Conservation (phyloP, 768 basidiomycete species). For the Suillus sp. region DNA sequence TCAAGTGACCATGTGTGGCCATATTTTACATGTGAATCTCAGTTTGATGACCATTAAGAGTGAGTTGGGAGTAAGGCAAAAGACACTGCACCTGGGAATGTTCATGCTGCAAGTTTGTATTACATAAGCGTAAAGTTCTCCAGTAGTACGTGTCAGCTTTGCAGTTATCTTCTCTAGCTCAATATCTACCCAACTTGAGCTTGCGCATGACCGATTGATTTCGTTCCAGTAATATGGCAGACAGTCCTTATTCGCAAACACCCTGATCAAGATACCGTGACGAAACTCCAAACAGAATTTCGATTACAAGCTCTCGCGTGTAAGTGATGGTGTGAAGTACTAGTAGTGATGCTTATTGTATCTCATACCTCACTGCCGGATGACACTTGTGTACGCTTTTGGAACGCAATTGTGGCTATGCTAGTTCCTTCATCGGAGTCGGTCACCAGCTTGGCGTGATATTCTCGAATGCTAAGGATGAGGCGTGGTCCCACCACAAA, state of each 20-base stretch:
- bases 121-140: background rate
- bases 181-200: background rate
- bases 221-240: background rate
- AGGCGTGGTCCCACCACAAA: background rate
- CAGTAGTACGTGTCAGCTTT: too few species aligned
- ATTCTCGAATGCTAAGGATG: background rate
- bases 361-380: background rate
- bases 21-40: constrained; percentile 4
- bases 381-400: background rate
- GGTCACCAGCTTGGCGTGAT: background rate
- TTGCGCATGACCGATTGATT: background rate
- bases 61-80: background rate
- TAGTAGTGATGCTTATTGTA: too few species aligned
- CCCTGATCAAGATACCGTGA: background rate
- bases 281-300: background rate
- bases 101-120: background rate
- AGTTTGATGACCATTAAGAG: background rate
- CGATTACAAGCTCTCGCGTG: background rate
- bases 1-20: background rate
- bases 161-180: too few species aligned
- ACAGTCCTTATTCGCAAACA: background rate
- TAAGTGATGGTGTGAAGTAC: background rate
- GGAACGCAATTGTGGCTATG: background rate
- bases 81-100: background rate
- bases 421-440: background rate